phyloP scores from a whole-genome alignment of 257 asterid species.

The Solanum raphanifolium region DNA sequence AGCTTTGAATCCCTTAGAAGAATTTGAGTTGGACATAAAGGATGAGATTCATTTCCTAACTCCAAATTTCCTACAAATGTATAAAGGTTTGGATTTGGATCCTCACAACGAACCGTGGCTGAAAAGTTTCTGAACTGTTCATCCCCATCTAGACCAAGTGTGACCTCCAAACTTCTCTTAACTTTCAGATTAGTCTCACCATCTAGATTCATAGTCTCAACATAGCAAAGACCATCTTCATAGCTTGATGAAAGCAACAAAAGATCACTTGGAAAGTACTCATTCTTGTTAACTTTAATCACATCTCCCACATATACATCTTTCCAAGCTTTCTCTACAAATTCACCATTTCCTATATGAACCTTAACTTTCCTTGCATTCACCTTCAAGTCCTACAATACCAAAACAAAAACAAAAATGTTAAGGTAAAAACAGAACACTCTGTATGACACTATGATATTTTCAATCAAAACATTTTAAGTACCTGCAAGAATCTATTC shows the following conservation, averaged over 20 bases:
- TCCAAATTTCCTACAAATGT: slow-evolving; percentile 81
- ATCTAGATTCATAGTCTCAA: slow-evolving; percentile 92
- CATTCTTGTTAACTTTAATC: slow-evolving; percentile 80
- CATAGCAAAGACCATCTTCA: slow-evolving; percentile 92
- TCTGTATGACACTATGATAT: background rate
- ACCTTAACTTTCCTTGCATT: slow-evolving; percentile 56
- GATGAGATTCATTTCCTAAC: slow-evolving; percentile 41
- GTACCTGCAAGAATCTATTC: slow-evolving; percentile 57
- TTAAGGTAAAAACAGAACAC: background rate
- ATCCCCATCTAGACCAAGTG: slow-evolving; percentile 51
- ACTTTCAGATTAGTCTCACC: slow-evolving; percentile 96
- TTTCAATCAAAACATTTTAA: background rate
- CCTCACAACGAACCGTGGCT: slow-evolving; percentile 72
- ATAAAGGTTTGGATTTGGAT: slow-evolving; percentile 85
- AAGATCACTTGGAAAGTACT: slow-evolving; percentile 82
- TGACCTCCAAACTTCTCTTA: slow-evolving; percentile 62
- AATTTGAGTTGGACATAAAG: slow-evolving; percentile 78
- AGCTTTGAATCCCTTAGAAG: slow-evolving; percentile 95
- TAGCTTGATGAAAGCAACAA: slow-evolving; percentile 78
- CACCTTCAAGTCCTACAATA: slow-evolving; percentile 69
- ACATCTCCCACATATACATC: slow-evolving; percentile 80
- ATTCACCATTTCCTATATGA: slow-evolving; percentile 57
- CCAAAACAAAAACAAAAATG: background rate
- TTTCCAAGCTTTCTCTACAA: slow-evolving; percentile 73
- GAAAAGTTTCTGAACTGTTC: slow-evolving; percentile 50